Base-by-base conservation (phyloP, 2,329 filamentous ascomycete genomes). In the Pseudogymnoascus sp. region DNA sequence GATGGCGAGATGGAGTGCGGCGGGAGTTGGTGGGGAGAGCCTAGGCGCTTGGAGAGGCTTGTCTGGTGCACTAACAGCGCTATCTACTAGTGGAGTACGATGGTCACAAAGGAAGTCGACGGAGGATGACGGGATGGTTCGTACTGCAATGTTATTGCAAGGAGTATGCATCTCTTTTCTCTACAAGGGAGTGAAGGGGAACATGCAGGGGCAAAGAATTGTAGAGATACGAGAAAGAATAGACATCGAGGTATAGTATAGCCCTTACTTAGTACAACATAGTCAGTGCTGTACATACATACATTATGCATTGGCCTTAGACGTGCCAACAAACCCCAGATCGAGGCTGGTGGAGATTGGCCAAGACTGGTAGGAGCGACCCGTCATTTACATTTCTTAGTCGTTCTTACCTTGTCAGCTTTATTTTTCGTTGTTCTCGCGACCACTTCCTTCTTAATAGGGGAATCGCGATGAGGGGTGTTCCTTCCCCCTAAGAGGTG, bases 31-130 rank as follows among this genome's bases (percentile, higher is more conserved):
- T 34, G 25, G 50, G 5, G 28, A 14, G 46, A 31, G 46, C 46
- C 50, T 53, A 56, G 50, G 28, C 25, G n/a, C 50, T 56, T 56
- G 28, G 50, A 56, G 50, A 56, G 28, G 50, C 50, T 56, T 56
- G 50, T 56, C 28, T 56, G 4, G 25, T 12, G 50, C 18, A 34
- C 21, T 12, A 34, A 11, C 31, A 34, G 10, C 31, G 4, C 31
- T 21, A 5, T 56, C n/a, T 18, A 18, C 28, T 56, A 56, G 50
- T 56, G 28, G 21, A 34, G 25, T 18, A 31, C n/a, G 46, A n/a
- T 1, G 31, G 31, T 34, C 10, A 53, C 25, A 12, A 18, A 16
- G n/a, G 25, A 31, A 2, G 46, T 12, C 6, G 46, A 16, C 25
- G 46, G 46, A 28, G 25, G 25, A 53, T 12, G 46, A 23, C 18